Evolutionary conservation across 495 filamentous ascomycete genomes (phyloP), one percentile per base, ranked within the genome.

Genomic region (Neurospora discreta): DNA sequence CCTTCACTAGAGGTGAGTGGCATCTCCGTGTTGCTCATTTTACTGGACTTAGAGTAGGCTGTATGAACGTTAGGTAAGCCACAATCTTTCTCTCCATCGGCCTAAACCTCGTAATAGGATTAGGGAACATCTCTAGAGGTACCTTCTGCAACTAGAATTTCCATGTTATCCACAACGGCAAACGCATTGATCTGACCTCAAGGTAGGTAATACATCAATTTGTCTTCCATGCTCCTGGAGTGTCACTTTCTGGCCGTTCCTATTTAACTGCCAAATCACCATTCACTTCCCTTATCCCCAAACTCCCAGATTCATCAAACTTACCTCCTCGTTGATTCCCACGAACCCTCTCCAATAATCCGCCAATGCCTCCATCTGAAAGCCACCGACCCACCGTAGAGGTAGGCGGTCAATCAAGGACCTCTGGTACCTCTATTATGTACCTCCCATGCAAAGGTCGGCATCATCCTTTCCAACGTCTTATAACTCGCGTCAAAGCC

Each of bases 401-500:
- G 2, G 78, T 77, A 26, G 89, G 89, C 46, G 87, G 88, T 1
- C 86, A 88, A 83, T 84, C 74, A 88, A 90, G 2, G 3, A 91
- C 88, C 80, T 90, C 89, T 16, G 87, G 77, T 26, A 90, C 89
- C n/a, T n/a, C n/a, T n/a, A n/a, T n/a, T n/a, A n/a, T n/a, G 77
- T 26, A 90, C 89, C 81, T 91, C 89, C 88, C 89, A 91, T 0
- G 88, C 88, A 80, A 91, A 91, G 0, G 86, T 87, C 16, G 88
- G 88, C 88, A 91, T 90, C 87, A 89, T 89, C 36, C 86, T 80
- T 81, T 90, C 90, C 75, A 91, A 90, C 1, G 87, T 85, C 82
- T 91, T 89, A 80, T 91, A 89, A 75, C 85, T 87, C 6, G 79
- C 81, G 15, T 83, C 84, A 73, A 90, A 90, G 77, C 86, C 85